These are phyloP conservation scores for Sphaerosporella brunnea DNA, from an alignment of 495 filamentous ascomycete genomes.

Conservation along the genomic window DNA sequence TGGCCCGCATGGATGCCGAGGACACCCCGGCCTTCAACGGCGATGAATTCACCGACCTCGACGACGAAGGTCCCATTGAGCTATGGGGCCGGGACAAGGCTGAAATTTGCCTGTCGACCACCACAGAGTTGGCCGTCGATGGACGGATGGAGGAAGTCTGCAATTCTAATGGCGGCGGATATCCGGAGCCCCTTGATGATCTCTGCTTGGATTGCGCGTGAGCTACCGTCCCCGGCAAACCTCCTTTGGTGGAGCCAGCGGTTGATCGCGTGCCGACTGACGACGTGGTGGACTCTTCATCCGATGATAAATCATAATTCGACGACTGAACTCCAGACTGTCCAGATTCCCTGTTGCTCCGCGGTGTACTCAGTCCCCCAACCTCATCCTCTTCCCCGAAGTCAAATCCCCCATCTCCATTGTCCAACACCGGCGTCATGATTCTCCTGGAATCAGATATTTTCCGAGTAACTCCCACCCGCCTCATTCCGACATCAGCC, in stretches of 20 bases:
- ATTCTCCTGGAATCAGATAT: constrained; percentile 25
- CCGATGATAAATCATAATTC: constrained; percentile 20
- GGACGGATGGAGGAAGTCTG: background rate
- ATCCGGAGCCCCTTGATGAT: background rate
- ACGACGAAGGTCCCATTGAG: background rate
- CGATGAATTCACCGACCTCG: constrained; percentile 12
- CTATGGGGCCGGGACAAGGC: background rate
- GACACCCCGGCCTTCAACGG: constrained; percentile 15
- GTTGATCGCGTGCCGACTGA: constrained; percentile 4
- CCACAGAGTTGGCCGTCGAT: background rate
- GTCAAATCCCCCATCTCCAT: background rate
- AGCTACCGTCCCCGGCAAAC: constrained; percentile 1
- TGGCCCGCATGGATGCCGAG: background rate
- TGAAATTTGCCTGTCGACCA: background rate
- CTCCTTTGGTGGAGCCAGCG: background rate
- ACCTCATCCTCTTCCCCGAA: background rate
- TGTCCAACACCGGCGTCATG: constrained; percentile 7
- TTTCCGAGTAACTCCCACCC: constrained; percentile 20
- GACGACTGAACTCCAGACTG: constrained; percentile 15
- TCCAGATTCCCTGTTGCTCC: constrained; percentile 15
- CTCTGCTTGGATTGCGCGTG: background rate
- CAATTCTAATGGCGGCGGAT: background rate
- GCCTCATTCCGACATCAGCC: constrained; percentile 24
- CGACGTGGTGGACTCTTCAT: constrained; percentile 17
- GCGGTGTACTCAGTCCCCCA: background rate